Evolutionary conservation across 176 grass and related monocot species (phyloP).

Genomic region (Saccharum spontaneum): DNA sequence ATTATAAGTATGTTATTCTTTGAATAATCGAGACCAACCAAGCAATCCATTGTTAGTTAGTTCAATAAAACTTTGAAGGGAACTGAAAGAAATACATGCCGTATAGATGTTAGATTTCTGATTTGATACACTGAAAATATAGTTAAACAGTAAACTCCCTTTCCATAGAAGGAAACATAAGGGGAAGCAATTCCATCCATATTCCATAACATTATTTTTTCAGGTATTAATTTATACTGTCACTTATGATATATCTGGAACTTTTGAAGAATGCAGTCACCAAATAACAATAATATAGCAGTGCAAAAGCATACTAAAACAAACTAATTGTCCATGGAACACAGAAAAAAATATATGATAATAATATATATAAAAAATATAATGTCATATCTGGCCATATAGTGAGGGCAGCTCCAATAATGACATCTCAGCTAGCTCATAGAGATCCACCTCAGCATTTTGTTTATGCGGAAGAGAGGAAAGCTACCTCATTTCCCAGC

Average conservation of each 20-base stretch:
- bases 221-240: not conserved
- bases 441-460: not conserved
- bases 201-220: not conserved
- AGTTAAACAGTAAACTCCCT: conserved; percentile 3
- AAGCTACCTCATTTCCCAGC: not conserved
- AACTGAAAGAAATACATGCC: conserved; percentile 13
- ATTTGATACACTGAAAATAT: conserved; percentile 15
- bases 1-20: not conserved
- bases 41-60: not conserved
- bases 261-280: conserved; percentile 22
- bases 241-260: not conserved
- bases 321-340: not conserved
- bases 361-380: not conserved
- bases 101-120: not conserved
- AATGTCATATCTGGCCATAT: not conserved
- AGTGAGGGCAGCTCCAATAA: not conserved
- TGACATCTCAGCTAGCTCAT: not conserved
- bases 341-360: not conserved
- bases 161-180: conserved; percentile 10
- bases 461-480: not conserved
- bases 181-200: not conserved
- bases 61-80: conserved; percentile 9
- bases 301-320: not conserved
- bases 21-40: not conserved
- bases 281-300: conserved; percentile 9